Conservation (phyloP, 1,284 basidiomycete genomes). For the Boletus smithii region DNA sequence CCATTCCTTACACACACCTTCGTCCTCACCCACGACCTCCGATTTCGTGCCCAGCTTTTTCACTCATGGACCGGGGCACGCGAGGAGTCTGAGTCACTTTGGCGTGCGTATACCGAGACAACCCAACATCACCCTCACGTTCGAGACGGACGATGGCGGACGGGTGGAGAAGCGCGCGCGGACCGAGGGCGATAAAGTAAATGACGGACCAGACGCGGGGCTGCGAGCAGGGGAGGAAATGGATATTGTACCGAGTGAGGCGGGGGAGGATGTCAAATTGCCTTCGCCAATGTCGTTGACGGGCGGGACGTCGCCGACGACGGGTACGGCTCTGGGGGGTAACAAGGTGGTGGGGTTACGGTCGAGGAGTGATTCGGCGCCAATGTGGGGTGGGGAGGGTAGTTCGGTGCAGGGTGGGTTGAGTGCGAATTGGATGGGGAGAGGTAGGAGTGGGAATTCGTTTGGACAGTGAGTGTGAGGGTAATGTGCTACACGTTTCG, state of each 20-base stretch:
- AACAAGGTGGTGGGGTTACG: constrained; percentile 19
- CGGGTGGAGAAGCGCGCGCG: constrained; percentile 46
- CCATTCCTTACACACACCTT: constrained; percentile 47
- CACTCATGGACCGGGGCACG: constrained; percentile 8
- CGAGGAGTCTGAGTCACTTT: constrained; percentile 10
- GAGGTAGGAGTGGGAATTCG: constrained; percentile 43
- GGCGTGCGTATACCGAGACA: constrained; percentile 14
- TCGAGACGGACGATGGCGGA: constrained; percentile 22
- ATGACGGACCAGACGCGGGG: constrained; percentile 9
- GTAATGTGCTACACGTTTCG: constrained; percentile 12
- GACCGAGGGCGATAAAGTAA: constrained; percentile 31
- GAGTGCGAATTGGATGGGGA: constrained; percentile 29
- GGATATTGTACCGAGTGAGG: constrained; percentile 27
- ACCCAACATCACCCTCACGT: constrained; percentile 29
- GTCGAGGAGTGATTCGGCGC: constrained; percentile 52
- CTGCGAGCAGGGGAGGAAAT: constrained; percentile 33
- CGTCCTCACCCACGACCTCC: constrained; percentile 59
- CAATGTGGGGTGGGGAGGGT: constrained; percentile 41
- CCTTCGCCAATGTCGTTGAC: constrained; percentile 22
- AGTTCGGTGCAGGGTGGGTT: constrained; percentile 18
- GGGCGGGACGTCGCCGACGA: constrained; percentile 14
- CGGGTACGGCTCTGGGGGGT: not conserved
- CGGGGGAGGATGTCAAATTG: constrained; percentile 23
- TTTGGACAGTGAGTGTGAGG: constrained; percentile 24
- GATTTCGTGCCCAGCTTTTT: constrained; percentile 46